Base-by-base conservation (phyloP, 139 green algal genomes). In the Chlamydomonas sphaeroides region DNA sequence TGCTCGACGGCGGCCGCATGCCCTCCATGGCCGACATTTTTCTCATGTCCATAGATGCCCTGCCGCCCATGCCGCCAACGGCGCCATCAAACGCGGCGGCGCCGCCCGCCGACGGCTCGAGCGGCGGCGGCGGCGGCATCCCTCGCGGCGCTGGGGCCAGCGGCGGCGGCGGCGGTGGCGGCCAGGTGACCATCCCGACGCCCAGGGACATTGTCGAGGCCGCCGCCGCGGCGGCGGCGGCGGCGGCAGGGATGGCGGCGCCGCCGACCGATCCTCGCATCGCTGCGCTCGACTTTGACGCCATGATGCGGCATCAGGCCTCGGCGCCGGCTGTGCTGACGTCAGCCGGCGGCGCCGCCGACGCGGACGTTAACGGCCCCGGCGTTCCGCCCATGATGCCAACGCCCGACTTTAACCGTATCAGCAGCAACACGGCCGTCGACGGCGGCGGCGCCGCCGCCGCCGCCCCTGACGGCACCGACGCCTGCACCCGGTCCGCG, bases 1-100 rank as follows among this genome's bases (percentile, higher is more conserved):
- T 71, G 5, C 38, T 71, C 0, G n/a, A 8, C 45, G 71, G 65
- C 14, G 72, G 72, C 38, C 36, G 72, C 0, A 38, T 68, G 15
- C 56, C 56, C 25, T 79, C 74, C 3, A 48, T 62, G 23, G 74
- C 74, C 0, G 72, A 79, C 56, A 79, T 56, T 56, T 59, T 79
- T 26, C 53, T 79, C 36, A 79, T 69, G 56, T 59, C 56, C 14
- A 79, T 79, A 25, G 72, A 79, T 36, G n/a, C 20, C 17, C 30
- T 48, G 18, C 49, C 70, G 23, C 30, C 51, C 33, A 36, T 66
- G 70, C 41, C 70, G 21, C 30, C 59, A 66, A 36, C 11, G 56
- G 18, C 3, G 23, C 25, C 17, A 62, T 32, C 56, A 56, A 26
- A 20, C 21, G 18, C 28, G 42, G 30, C 30, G 48, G n/a, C 3